Evolutionary conservation across 2,329 filamentous ascomycete genomes (phyloP), one percentile per base, ranked within the genome.

Genomic region (Aureobasidium uvarum): DNA sequence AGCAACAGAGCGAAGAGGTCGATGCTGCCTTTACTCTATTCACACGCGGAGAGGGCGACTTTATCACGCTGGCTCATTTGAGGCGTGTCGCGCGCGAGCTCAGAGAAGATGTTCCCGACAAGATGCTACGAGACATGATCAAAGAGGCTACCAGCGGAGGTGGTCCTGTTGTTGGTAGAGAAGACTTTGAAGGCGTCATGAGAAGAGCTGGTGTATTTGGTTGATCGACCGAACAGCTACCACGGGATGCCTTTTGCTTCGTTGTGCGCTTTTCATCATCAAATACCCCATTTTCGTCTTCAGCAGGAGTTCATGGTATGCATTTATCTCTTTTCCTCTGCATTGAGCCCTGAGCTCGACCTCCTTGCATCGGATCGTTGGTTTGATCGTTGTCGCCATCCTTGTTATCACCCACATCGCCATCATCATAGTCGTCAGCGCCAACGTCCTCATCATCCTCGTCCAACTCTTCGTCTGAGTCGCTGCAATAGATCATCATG

Each of bases 41-140:
- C 74, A 90, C 89, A 1, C 84, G 80, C 33, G 85, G 76, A 70
- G 79, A 74, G 58, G 75, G 81, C 23, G 81, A 84, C 2, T 85
- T 85, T n/a, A 96, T 99, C 70, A 95, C 90, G 1, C 73, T 98
- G 33, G 84, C 84, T 18, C 89, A 96, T 77, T 78, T 99, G 74
- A 85, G 86, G 73, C 83, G 89, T 72, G 88, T 97, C 63, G 92
- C 93, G 48, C 86, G 85, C 70, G 85, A 91, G 71, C 79, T 99
- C 71, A 91, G 92, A 77, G 92, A 96, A 78, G 91, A 88, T 60
- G 88, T 96, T 28, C 85, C 86, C 66, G 95, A 98, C 72, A 88
- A 91, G 56, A 78, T 96, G 73, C 79, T 99, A 73, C 86, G 86
- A 79, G 92, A 97, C 80, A 99, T 99, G 95, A 89, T 99, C 66